Conservation (phyloP, 2,329 filamentous ascomycete genomes). For the Phialophora macrospora region DNA sequence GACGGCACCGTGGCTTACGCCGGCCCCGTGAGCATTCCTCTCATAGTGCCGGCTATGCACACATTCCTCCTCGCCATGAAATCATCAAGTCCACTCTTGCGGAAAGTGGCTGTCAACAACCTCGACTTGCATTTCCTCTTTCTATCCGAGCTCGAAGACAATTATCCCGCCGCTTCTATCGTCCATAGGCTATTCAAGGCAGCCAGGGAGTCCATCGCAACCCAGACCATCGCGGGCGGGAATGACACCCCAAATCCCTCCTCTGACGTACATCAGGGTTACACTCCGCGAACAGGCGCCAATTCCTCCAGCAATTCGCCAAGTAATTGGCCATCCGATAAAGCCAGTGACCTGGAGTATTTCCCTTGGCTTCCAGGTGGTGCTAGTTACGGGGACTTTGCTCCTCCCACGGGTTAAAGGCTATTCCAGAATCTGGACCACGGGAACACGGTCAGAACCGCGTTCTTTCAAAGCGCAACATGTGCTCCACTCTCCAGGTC, state of each 20-base stretch:
- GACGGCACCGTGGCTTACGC: background rate
- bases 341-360: no score
- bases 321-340: no score
- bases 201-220: background rate
- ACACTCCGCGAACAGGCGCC: no score
- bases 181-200: background rate
- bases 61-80: background rate
- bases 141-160: slow-evolving; percentile 1
- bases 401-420: no score
- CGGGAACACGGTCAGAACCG: background rate
- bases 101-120: background rate
- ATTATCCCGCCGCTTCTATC: slow-evolving; percentile 8
- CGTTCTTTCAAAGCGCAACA: background rate
- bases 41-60: background rate
- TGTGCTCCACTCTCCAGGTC: slow-evolving; percentile 1
- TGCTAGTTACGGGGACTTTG: no score
- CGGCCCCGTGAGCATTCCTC: background rate
- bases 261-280: no score
- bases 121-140: background rate
- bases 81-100: background rate
- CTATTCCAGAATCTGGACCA: no score
- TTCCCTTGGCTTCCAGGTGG: no score
- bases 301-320: no score
- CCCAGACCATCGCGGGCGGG: no score
- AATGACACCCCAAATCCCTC: no score